Base-by-base conservation (phyloP, 2,329 filamentous ascomycete genomes). In the Hymenoscyphus salicellus region DNA sequence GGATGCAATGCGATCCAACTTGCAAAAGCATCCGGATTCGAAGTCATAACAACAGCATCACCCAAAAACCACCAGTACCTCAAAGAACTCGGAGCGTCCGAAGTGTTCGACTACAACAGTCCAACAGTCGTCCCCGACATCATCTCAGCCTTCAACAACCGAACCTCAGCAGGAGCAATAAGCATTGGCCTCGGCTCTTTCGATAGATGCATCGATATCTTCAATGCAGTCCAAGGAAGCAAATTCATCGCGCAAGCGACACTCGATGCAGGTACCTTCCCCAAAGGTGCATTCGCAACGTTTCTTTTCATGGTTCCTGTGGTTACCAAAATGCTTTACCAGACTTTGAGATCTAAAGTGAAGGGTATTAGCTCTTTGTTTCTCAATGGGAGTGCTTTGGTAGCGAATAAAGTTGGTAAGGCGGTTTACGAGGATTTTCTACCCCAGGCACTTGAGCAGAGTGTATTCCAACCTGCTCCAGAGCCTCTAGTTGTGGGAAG, bases 1-100 rank as follows among this genome's bases (percentile, higher is more conserved):
- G 81, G 82, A 0, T 77, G 77, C 49, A 78, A 77, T 49, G 79
- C 79, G 0, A 78, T 83, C 8, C 82, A 84, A 65, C 73, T 84
- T 0, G 77, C 78, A 1, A 72, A 74, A 6, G 77, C 76, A 0
- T 77, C 79, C 0, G 82, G 82, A 0, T 81, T 79, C 64, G 72
- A 79, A 16, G 81, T 84, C 10, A 69, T 83, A 49, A 72, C 78
- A 0, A 82, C 79, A 0, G 76, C 77, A 0, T 80, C 78, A 0
- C 68, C 74, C 14, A 60, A 63, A 64, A 63, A 73, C 67, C 68
- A 68, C 55, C 66, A 60, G 4, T 56, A 69, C 43, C 55, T 65
- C 49, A 65, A 64, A 61, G 43, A 30, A 17, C 64, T 67, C 17
- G 71, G 70, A 2, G n/a, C 41, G 14, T 57, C 64, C 38, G 55